A percentile compares a stretch with the other conserved stretches of the same genome.
These are phyloP conservation scores for Boletales sp. DNA, from an alignment of 768 basidiomycete species.

Conservation along the genomic window DNA sequence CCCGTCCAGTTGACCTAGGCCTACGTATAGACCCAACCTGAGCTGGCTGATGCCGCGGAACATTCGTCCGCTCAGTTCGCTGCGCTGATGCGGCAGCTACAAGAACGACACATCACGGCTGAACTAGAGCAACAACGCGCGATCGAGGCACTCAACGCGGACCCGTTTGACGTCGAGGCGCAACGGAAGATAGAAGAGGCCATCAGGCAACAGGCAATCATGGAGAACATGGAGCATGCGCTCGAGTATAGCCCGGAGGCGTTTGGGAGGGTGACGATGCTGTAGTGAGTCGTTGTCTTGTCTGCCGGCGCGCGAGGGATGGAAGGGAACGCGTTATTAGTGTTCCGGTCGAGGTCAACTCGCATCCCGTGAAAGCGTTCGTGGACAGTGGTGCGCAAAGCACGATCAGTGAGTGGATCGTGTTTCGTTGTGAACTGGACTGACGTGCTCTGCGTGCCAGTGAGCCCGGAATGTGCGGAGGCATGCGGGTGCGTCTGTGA, in stretches of 20 bases:
- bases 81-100: conserved; percentile 60
- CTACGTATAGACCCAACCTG: conserved; percentile 64
- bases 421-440: conserved; percentile 1
- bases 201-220: conserved; percentile 82
- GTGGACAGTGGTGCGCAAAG: conserved; percentile 97
- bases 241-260: conserved; percentile 90
- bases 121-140: conserved; percentile 60
- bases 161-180: conserved; percentile 90
- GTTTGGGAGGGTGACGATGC: conserved; percentile 94
- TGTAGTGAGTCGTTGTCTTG: conserved; percentile 65
- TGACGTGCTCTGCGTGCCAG: conserved; percentile 35
- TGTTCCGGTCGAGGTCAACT: conserved; percentile 91
- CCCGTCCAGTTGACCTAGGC: not conserved
- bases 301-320: not conserved
- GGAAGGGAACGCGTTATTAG: conserved; percentile 34
- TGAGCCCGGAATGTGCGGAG: conserved; percentile 91
- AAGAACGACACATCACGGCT: conserved; percentile 48
- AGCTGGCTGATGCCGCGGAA: conserved; percentile 69
- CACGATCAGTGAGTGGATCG: conserved; percentile 76
- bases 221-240: conserved; percentile 92
- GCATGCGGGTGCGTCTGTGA: conserved; percentile 69
- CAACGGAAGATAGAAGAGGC: conserved; percentile 92
- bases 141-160: conserved; percentile 69
- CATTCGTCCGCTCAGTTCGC: conserved; percentile 72
- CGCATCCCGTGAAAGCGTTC: conserved; percentile 87